Evolutionary conservation across 257 asterid species (phyloP).

Genomic region (Hygrophila difformis): DNA sequence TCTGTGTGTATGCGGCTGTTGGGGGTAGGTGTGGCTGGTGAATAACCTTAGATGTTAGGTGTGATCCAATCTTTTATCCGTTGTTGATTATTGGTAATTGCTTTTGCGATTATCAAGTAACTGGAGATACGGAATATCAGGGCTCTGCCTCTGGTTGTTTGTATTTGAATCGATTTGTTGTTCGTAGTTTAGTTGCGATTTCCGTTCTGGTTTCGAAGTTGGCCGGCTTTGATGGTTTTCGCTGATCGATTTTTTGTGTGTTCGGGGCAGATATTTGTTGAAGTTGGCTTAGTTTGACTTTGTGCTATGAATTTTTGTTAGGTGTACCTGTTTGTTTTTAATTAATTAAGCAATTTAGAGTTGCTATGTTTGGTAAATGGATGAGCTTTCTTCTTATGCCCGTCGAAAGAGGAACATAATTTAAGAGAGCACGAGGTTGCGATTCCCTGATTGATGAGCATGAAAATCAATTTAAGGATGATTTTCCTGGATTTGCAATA

Average conservation of each 20-base stretch:
- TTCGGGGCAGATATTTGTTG: not conserved
- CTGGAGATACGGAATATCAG: too few species aligned
- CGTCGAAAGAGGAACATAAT: not conserved
- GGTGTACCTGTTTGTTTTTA: not conserved
- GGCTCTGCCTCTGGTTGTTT: not conserved
- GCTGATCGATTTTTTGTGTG: conserved; percentile 9
- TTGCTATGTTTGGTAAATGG: not conserved
- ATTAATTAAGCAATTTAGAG: not conserved
- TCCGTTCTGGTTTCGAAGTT: not conserved
- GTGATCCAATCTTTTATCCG: too few species aligned
- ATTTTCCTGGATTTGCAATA: not conserved
- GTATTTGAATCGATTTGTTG: conserved; percentile 6
- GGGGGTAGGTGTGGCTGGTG: too few species aligned
- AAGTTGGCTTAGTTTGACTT: not conserved
- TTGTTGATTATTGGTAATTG: too few species aligned
- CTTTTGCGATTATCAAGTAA: too few species aligned
- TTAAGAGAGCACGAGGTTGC: not conserved
- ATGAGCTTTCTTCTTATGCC: not conserved
- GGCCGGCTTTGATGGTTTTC: conserved; percentile 8
- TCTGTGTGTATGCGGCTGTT: too few species aligned
- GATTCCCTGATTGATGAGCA: not conserved
- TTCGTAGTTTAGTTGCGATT: not conserved
- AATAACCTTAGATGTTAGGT: too few species aligned
- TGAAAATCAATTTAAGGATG: too few species aligned
- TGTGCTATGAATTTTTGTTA: not conserved